A percentile compares a stretch with the other conserved stretches of the same genome.
Evolutionary conservation across 306 rosid genomes (phyloP).

Genomic region (Corylus americana): DNA sequence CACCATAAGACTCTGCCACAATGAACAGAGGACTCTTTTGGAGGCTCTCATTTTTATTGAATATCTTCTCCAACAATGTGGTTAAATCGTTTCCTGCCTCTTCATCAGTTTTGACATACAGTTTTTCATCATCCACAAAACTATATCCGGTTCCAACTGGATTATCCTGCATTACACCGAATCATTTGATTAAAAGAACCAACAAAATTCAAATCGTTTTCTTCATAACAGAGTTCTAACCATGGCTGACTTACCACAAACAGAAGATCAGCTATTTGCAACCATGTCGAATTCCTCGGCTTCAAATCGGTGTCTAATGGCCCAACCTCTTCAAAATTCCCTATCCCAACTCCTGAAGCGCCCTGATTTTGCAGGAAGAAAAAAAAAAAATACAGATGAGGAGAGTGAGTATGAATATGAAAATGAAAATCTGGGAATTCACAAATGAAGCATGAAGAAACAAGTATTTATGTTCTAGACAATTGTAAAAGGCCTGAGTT

Average conservation of each 20-base stretch:
- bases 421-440: background rate
- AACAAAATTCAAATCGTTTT: background rate
- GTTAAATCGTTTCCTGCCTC: constrained; percentile 85
- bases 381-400: background rate
- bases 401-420: background rate
- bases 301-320: constrained; percentile 67
- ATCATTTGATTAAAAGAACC: background rate
- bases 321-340: constrained; percentile 82
- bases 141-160: constrained; percentile 96
- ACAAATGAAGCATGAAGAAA: constrained; percentile 1
- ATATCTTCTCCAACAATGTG: constrained; percentile 54
- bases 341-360: constrained; percentile 87
- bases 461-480: background rate
- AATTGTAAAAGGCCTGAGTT: constrained; percentile 6
- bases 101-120: constrained; percentile 64
- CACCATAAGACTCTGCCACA: constrained; percentile 94
- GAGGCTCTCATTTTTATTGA: constrained; percentile 49
- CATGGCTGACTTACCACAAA: constrained; percentile 55
- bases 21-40: constrained; percentile 77
- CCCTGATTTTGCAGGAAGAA: constrained; percentile 40
- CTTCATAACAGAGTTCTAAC: background rate
- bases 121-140: constrained; percentile 59
- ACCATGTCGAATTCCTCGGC: constrained; percentile 78
- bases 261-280: constrained; percentile 66
- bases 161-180: constrained; percentile 54